Evolutionary conservation across 768 basidiomycete species (phyloP), one percentile per base, ranked within the genome.

Genomic region (Vishniacozyma victoriae): DNA sequence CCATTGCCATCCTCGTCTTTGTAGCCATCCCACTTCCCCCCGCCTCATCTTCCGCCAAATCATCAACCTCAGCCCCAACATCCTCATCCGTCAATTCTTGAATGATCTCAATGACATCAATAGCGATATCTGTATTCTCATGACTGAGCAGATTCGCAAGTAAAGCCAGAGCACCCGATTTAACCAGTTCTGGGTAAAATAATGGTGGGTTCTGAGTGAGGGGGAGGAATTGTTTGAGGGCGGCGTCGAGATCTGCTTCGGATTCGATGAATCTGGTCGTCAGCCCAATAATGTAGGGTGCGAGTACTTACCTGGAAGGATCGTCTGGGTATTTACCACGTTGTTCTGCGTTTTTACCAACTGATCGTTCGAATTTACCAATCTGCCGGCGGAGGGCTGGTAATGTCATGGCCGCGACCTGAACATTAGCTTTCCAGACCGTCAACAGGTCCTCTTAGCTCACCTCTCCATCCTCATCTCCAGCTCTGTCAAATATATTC

Each of bases 41-140:
- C 14, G 49, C 38, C 5, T 74, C 75, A 23, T 70, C 72, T 19
- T 84, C 84, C 0, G 84, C 78, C 6, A 77, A 79, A 9, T 80
- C 81, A 20, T 80, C 82, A 2, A 67, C 79, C 60, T 84, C 86
- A 40, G 86, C 83, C 4, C 86, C 86, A 1, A 88, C 87, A 60
- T 97, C 93, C 72, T 97, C 95, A 57, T 99, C 95, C 1, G 91
- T 93, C 52, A 96, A 78, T 72, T 99, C 95, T 60, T 90, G 84
- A 4, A 99, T 76, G 16, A 93, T 79, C 66, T 92, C 87, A 27
- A 97, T 83, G 25, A 89, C 85, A 57, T 95, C 91, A 46, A 97
- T 86, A n/a, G 87, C 86, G 52, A 99, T 96, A 73, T 99, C 95
- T 39, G 84, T 79, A 69, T 99, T 99, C 72, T 99, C 95, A 68